Evolutionary conservation across 345 rosid genomes (phyloP), one percentile per base, ranked within the genome.

Genomic region (Rubroshorea leprosula): DNA sequence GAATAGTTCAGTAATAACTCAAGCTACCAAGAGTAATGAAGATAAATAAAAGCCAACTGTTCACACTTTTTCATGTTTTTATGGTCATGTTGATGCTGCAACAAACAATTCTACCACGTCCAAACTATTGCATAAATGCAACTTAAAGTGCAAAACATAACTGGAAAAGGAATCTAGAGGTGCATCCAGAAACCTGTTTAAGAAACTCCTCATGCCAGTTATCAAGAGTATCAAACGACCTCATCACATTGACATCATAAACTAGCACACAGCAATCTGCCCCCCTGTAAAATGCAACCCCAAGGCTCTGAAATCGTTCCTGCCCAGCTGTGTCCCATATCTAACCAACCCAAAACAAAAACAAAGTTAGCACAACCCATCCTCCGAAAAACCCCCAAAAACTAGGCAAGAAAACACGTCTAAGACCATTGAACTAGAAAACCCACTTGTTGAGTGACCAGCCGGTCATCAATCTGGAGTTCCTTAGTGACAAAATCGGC

Each of bases 291-390:
- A 92, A 92, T 4, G 98, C 98, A 59, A 86, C 97, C 23, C 98
- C 97, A 27, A 92, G 95, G 74, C 93, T 84, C 85, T 89, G 96
- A 70, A 92, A 92, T 38, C 97, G 75, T 57, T 92, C 98, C 77
- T 89, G 98, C 44, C 97, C 97, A 41, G 98, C 97, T 5, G 98
- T 92, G 75, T 92, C 98, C 98, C 98, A 92, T 79, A 92, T 84
- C 98, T 92, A 76, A 48, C 58, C 54, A 62, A 27, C n/a, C 5
- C 53, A n/a, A 48, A 41, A n/a, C n/a, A n/a, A n/a, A 23, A 5
- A 6, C 23, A 17, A 31, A 48, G 49, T 39, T 13, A 53, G 20
- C 57, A 60, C 21, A 35, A 64, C 35, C 13, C 51, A 2, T 17
- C 61, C 6, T 6, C 14, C 17, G 49, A 16, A 41, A 7, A 3